Evolutionary conservation across 2,329 filamentous ascomycete genomes (phyloP).

Genomic region (Ophiocordyceps robertsii): DNA sequence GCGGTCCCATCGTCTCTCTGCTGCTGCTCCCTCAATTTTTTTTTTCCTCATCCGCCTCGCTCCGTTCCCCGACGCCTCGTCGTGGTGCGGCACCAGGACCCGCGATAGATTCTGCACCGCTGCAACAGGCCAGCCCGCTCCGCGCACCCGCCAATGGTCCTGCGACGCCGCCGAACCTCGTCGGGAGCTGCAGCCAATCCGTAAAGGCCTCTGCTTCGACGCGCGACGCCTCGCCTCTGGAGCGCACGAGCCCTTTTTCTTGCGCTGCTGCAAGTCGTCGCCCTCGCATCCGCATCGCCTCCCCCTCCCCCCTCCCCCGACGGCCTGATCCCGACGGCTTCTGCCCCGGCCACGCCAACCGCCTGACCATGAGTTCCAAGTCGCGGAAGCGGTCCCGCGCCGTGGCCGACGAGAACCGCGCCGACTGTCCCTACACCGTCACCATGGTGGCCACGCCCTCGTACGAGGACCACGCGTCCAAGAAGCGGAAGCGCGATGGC

Average conservation of each 20-base stretch:
- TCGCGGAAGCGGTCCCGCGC: slow-evolving; percentile 38
- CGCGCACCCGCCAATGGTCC: background rate
- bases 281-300: no score
- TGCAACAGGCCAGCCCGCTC: background rate
- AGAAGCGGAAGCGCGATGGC: slow-evolving; percentile 33
- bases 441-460: slow-evolving; percentile 14
- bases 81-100: no score
- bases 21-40: background rate
- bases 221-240: background rate
- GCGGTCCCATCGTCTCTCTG: no score
- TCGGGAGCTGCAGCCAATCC: background rate
- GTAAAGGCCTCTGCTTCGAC: background rate
- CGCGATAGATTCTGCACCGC: no score
- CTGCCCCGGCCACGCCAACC: background rate
- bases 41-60: background rate
- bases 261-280: no score
- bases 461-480: slow-evolving; percentile 25
- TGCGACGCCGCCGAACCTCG: background rate
- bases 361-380: slow-evolving; percentile 12
- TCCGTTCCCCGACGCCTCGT: background rate
- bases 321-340: background rate
- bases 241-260: no score
- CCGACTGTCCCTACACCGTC: slow-evolving; percentile 42
- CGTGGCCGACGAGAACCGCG: slow-evolving; percentile 34
- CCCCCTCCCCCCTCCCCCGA: no score